Evolutionary conservation across 306 rosid genomes (phyloP), one percentile per base, ranked within the genome.

Genomic region (Ormosia emarginata): DNA sequence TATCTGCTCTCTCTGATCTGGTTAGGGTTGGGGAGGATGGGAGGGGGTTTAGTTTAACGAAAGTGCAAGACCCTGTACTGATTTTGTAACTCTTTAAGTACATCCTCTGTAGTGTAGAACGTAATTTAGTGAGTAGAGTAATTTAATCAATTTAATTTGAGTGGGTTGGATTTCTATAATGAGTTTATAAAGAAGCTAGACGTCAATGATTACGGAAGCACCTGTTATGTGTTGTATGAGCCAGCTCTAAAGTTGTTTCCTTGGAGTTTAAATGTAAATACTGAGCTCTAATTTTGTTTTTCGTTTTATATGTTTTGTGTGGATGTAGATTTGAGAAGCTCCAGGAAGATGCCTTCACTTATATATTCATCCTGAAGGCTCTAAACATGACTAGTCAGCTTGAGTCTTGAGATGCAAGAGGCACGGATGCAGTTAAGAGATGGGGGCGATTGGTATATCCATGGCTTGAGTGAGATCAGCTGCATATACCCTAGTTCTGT

Each of bases 251-350:
- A 74, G 55, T 44, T 53, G 39, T 55, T 71, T 18, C 15, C 83
- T 30, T 18, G 58, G 43, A 24, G 40, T 83, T 63, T 29, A 65
- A 14, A 33, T 34, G 10, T 24, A 37, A 39, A 3, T 32, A 3
- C n/a, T 30, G 39, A 43, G 66, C 33, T 77, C 30, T 67, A 46
- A 71, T 81, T 40, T 32, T 15, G 8, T 69, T 74, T 15, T 14
- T 34, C 24, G 24, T 24, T 62, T 32, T n/a, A n/a, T 33, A 13
- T 63, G 30, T 36, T 68, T 12, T 58, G 17, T 66, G 44, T 62
- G 82, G 66, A 43, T 88, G 86, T 90, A 94, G 97, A 78, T 94
- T 94, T 84, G 94, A 94, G 87, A 94, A 90, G 89, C 94, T 94
- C 64, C 94, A 86, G 78, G 97, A 93, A 83, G 93, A 91, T 75